phyloP scores from a whole-genome alignment of 345 rosid species.

The Erysimum cheiranthoides region DNA sequence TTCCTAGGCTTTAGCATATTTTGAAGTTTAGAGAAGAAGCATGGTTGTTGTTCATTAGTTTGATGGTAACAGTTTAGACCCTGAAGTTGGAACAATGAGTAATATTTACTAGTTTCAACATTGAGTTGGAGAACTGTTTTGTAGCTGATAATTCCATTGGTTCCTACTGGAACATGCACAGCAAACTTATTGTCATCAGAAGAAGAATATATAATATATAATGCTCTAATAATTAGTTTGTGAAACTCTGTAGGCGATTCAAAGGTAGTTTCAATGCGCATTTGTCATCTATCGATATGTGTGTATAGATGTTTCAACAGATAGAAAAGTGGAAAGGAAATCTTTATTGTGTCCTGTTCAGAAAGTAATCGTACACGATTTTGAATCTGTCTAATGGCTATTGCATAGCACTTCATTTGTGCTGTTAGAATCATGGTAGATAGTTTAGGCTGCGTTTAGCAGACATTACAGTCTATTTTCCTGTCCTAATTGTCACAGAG shows the following conservation, averaged over 20 bases:
- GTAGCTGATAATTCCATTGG: not conserved
- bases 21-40: conserved; percentile 19
- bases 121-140: not conserved
- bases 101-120: not conserved
- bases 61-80: conserved; percentile 6
- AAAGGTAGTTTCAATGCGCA: not conserved
- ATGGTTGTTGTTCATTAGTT: conserved; percentile 4
- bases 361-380: not conserved
- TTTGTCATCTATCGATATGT: not conserved
- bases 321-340: not conserved
- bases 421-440: not conserved
- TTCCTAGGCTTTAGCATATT: not conserved
- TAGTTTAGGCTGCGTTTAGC: conserved; percentile 15
- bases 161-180: not conserved
- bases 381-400: not conserved
- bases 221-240: not conserved
- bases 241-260: conserved; percentile 20
- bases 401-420: not conserved
- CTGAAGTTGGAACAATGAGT: not conserved
- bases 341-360: not conserved
- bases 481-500: conserved; percentile 51
- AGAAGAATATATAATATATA: not conserved
- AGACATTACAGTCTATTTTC: conserved; percentile 43
- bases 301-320: not conserved
- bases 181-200: not conserved